A percentile compares a stretch with the other conserved stretches of the same genome.
Conservation (phyloP, 2,329 filamentous ascomycete species). For the Fusarium dimerum region DNA sequence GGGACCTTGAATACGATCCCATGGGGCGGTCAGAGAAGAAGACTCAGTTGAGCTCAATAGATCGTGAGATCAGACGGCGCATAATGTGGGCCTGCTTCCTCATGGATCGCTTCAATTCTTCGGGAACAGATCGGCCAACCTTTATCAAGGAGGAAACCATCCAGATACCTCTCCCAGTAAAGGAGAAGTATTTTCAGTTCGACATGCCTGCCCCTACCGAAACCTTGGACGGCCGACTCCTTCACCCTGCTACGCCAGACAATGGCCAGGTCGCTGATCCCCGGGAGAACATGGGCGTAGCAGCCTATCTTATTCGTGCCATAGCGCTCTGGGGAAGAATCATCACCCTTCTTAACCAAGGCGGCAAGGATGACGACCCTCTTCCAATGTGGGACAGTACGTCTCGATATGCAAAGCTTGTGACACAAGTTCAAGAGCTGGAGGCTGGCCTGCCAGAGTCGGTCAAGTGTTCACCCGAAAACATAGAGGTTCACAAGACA, state of each 20-base stretch:
- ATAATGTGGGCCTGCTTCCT: slow-evolving; percentile 99
- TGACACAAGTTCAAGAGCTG: slow-evolving; percentile 71
- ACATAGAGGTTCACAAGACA: slow-evolving; percentile 80
- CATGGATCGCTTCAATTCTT: slow-evolving; percentile 98
- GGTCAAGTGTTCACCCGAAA: slow-evolving; percentile 77
- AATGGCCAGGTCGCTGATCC: slow-evolving; percentile 66
- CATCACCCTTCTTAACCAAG: slow-evolving; percentile 86
- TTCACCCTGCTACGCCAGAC: slow-evolving; percentile 61
- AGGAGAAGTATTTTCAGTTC: slow-evolving; percentile 85
- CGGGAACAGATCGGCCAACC: slow-evolving; percentile 86
- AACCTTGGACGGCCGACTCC: slow-evolving; percentile 71
- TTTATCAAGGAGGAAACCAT: slow-evolving; percentile 90
- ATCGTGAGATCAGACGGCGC: slow-evolving; percentile 86
- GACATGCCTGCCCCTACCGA: slow-evolving; percentile 90
- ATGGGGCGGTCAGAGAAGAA: slow-evolving; percentile 61
- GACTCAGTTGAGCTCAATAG: slow-evolving; percentile 79
- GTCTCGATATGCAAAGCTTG: slow-evolving; percentile 74
- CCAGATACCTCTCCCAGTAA: slow-evolving; percentile 86
- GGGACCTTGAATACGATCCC: slow-evolving; percentile 83
- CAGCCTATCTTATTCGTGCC: slow-evolving; percentile 83
- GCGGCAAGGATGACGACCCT: slow-evolving; percentile 76
- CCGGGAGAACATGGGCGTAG: slow-evolving; percentile 88
- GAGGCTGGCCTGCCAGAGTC: slow-evolving; percentile 66
- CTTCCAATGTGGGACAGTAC: slow-evolving; percentile 79
- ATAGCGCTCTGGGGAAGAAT: slow-evolving; percentile 90